phyloP scores from a whole-genome alignment of 1,139 yeast species.

The Suhomyces kunorum region DNA sequence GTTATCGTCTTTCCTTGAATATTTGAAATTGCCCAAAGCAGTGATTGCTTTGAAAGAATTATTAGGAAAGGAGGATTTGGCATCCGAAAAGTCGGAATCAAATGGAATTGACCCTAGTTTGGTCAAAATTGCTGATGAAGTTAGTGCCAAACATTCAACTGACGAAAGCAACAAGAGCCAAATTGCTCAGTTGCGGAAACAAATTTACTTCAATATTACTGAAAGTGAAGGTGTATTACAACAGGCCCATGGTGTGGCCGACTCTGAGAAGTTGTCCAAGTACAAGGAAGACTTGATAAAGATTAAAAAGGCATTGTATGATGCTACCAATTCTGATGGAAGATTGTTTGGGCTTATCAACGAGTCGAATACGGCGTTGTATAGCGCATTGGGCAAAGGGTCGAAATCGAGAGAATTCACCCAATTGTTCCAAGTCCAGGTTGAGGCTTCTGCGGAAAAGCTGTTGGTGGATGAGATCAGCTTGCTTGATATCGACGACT shows the following conservation, averaged over 20 bases:
- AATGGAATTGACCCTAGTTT: constrained; percentile 21
- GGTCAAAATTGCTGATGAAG: constrained; percentile 28
- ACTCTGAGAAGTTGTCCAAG: constrained; percentile 14
- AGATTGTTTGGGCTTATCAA: constrained; percentile 46
- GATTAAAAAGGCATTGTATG: constrained; percentile 63
- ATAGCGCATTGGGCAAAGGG: constrained; percentile 36
- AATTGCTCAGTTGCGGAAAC: constrained; percentile 35
- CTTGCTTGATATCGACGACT: constrained; percentile 65
- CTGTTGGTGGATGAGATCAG: constrained; percentile 37
- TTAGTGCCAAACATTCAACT: constrained; percentile 23
- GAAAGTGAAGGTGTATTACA: constrained; percentile 36
- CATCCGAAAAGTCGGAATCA: constrained; percentile 1
- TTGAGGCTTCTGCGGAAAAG: constrained; percentile 10
- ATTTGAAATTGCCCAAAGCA: constrained; percentile 71
- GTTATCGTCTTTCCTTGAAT: constrained; percentile 74
- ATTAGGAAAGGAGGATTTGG: constrained; percentile 14
- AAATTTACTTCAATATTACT: constrained; percentile 41
- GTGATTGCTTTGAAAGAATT: constrained; percentile 55
- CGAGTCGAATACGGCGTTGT: constrained; percentile 28
- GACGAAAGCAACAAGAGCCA: constrained; percentile 28
- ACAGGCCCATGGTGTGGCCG: constrained; percentile 7
- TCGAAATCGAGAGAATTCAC: constrained; percentile 33
- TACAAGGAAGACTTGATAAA: constrained; percentile 54
- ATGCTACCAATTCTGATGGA: constrained; percentile 68
- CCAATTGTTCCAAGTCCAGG: constrained; percentile 27